Conservation (phyloP, 2,329 filamentous ascomycete species). For the Penicillium paneum region DNA sequence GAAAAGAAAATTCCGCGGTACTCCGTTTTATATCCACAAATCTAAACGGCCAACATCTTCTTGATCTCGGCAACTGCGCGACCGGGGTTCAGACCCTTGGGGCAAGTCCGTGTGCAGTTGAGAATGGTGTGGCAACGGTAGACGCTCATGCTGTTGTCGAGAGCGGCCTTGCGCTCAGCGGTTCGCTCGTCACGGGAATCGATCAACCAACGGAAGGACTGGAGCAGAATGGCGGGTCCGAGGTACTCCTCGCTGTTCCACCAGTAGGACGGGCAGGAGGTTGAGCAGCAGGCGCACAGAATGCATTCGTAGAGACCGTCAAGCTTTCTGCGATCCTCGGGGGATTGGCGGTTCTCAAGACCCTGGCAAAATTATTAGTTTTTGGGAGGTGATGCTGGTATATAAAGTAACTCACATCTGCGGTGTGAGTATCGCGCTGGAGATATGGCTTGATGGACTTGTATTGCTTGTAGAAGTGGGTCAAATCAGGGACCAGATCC, state of each 20-base stretch:
- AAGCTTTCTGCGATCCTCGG: conserved; percentile 91
- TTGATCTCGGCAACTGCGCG: conserved; percentile 96
- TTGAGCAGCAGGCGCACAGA: conserved; percentile 98
- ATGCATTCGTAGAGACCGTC: conserved; percentile 99
- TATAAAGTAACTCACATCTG: conserved; percentile 63
- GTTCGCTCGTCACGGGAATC: conserved; percentile 92
- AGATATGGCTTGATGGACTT: conserved; percentile 99
- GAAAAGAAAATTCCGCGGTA: conserved; percentile 22
- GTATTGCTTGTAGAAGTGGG: conserved; percentile 99
- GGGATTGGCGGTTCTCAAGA: conserved; percentile 85
- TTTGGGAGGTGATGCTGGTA: conserved; percentile 5
- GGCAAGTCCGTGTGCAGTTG: conserved; percentile 96
- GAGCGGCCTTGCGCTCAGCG: conserved; percentile 78
- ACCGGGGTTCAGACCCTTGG: conserved; percentile 96
- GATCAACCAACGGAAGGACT: conserved; percentile 96
- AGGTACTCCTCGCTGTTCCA: conserved; percentile 99
- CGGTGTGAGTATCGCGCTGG: conserved; percentile 78
- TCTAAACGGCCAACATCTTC: conserved; percentile 75
- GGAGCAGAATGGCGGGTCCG: conserved; percentile 90
- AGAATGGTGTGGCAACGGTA: conserved; percentile 99
- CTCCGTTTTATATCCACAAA: conserved; percentile 27
- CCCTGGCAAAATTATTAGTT: conserved; percentile 54
- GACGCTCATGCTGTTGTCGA: conserved; percentile 98
- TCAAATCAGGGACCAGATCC: conserved; percentile 96
- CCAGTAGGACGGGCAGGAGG: conserved; percentile 99